Base-by-base conservation (phyloP, 192 early-diverging fungal genomes). In the Pilaira anomala region DNA sequence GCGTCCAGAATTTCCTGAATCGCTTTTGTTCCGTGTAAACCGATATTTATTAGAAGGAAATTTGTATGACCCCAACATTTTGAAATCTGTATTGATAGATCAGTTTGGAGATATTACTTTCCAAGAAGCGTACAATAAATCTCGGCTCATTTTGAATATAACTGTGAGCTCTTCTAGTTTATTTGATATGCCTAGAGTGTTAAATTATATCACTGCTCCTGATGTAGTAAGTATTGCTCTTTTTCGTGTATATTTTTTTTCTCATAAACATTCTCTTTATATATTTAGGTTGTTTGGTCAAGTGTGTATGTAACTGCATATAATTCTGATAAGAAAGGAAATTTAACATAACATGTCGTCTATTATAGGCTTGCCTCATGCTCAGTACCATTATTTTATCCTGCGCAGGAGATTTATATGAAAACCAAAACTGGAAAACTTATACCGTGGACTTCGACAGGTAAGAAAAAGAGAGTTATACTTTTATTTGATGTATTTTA, bases 131-230 rank as follows among this genome's bases (percentile, higher is more conserved):
- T 92, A 80, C 60, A 91, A 90, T 60, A 74, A 82, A 28, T 89
- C 91, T 21, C 63, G 89, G 51, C 72, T 89, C 22, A 84, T 92
- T 48, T 74, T 92, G 11, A 92, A 92, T 58, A 86, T 92, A 48
- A 90, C 88, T 12, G 91, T 92, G 50, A 89, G 86, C 48, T 85
- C 88, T 25, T 83, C 86, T 3, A 88, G 85, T 0, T 54, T 72
- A 7, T 90, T 82, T 60, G 91, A 92, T 63, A 91, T 92, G 91
- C 91, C 88, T 41, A 66, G 83, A 16, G 60, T 92, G 11, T 71
- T 92, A 5, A 92, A 92, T 60, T 92, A 92, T 61, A 59, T 91
- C 7, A 92, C 91, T 13, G 84, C 89, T 1, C 91, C 91, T 0
- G 85, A 92, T 75, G 91, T 92, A 55, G 82, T 87, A 72, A 41